phyloP scores from a whole-genome alignment of 306 rosid genomes.

The Cercis canadensis region DNA sequence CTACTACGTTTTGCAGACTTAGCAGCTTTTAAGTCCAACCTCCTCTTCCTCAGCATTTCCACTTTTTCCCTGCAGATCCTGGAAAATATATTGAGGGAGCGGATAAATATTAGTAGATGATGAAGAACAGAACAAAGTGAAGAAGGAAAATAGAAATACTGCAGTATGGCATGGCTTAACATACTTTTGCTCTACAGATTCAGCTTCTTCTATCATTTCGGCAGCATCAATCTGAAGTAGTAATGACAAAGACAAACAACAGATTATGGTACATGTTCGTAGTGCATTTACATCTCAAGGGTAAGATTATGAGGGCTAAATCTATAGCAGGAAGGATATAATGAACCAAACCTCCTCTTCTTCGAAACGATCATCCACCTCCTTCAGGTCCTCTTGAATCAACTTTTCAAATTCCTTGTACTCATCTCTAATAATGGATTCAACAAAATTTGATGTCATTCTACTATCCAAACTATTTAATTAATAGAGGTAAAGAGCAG shows the following conservation, averaged over 20 bases:
- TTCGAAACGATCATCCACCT: constrained; percentile 90
- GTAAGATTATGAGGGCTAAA: background rate
- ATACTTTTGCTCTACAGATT: constrained; percentile 82
- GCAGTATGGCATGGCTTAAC: constrained; percentile 18
- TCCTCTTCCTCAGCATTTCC: constrained; percentile 73
- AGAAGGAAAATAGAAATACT: background rate
- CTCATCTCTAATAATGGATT: constrained; percentile 72
- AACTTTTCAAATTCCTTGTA: constrained; percentile 93
- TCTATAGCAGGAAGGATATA: constrained; percentile 28
- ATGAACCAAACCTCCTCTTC: constrained; percentile 83
- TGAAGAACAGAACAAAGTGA: constrained; percentile 14
- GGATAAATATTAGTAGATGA: background rate
- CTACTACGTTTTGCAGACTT: constrained; percentile 54
- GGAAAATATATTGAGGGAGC: constrained; percentile 10
- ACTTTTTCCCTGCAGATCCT: constrained; percentile 73
- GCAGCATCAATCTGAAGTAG: constrained; percentile 84
- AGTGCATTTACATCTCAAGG: constrained; percentile 6
- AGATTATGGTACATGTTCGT: constrained; percentile 19
- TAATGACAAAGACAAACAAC: constrained; percentile 23
- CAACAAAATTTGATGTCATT: constrained; percentile 37
- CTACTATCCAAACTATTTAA: constrained; percentile 22
- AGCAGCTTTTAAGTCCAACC: constrained; percentile 66
- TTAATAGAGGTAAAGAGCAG: background rate
- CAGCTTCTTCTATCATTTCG: constrained; percentile 87
- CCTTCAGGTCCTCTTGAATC: constrained; percentile 92